Percentiles rank a stretch among this genome's conserved stretches.
These are phyloP conservation scores for Cytospora piceae DNA, from an alignment of 2,329 filamentous ascomycete species.

Conservation along the genomic window DNA sequence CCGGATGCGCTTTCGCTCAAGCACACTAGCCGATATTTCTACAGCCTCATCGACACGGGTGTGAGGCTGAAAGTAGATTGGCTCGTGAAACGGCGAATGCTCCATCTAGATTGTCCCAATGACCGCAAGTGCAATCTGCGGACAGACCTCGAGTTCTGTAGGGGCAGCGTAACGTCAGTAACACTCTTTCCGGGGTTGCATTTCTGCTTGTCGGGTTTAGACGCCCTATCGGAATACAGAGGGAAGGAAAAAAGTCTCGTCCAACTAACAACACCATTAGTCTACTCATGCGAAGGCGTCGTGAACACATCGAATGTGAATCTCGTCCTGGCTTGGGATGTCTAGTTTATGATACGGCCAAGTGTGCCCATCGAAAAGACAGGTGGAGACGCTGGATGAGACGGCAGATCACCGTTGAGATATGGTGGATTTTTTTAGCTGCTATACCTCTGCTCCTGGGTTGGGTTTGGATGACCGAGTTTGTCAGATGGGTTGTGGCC, in stretches of 20 bases:
- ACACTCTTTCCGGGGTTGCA: not conserved
- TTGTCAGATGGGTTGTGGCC: constrained; percentile 24
- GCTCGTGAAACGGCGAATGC: constrained; percentile 65
- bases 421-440: constrained; percentile 54
- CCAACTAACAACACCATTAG: constrained; percentile 39
- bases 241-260: not conserved
- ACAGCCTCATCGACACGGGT: constrained; percentile 66
- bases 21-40: constrained; percentile 67
- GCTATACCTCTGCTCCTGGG: constrained; percentile 45
- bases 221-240: not conserved
- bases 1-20: constrained; percentile 74
- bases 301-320: constrained; percentile 65
- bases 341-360: constrained; percentile 54
- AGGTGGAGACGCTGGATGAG: constrained; percentile 50
- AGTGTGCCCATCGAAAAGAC: constrained; percentile 50
- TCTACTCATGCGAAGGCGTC: constrained; percentile 60
- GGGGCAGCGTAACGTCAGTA: constrained; percentile 61
- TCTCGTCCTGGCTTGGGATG: constrained; percentile 60
- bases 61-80: constrained; percentile 69
- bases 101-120: constrained; percentile 69
- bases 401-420: constrained; percentile 48
- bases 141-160: constrained; percentile 63
- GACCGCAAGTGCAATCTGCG: constrained; percentile 59
- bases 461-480: constrained; percentile 43
- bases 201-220: not conserved